A percentile compares a stretch with the other conserved stretches of the same genome.
phyloP scores from a whole-genome alignment of 495 filamentous ascomycete genomes.

The Podospora pseudoanserina region DNA sequence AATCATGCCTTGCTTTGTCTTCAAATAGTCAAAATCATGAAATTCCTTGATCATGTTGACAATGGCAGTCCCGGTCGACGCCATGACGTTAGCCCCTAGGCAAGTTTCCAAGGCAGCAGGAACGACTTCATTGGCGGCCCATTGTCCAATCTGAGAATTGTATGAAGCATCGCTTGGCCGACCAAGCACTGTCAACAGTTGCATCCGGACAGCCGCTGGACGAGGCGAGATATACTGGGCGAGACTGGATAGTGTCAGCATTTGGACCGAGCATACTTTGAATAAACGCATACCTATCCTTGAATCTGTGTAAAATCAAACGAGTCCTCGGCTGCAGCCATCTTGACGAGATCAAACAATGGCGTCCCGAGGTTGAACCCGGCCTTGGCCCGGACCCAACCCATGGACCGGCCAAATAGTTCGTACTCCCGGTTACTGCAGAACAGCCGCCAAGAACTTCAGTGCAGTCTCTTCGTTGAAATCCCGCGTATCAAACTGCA shows the following conservation, averaged over 20 bases:
- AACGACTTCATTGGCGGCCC: constrained; percentile 13
- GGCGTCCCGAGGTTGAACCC: neutral
- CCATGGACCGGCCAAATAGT: constrained; percentile 16
- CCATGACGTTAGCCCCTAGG: neutral
- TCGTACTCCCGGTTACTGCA: constrained; percentile 11
- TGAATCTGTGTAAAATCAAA: constrained; percentile 15
- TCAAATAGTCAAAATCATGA: constrained; percentile 12
- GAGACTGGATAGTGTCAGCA: neutral
- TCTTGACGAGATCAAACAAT: constrained; percentile 8
- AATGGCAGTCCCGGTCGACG: constrained; percentile 7
- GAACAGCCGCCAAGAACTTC: neutral
- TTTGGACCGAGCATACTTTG: neutral
- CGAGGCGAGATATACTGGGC: neutral
- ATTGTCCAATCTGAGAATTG: neutral
- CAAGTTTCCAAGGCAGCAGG: constrained; percentile 8
- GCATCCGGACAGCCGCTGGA: neutral
- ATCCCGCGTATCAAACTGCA: neutral
- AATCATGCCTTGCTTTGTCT: constrained; percentile 6
- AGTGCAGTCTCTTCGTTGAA: neutral
- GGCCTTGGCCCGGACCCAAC: constrained; percentile 1
- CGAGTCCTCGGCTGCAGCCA: neutral
- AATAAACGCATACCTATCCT: constrained; percentile 9
- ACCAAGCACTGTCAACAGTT: constrained; percentile 8
- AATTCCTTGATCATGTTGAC: constrained; percentile 14
- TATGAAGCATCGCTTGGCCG: neutral